phyloP scores from a whole-genome alignment of 2,329 filamentous ascomycete genomes.

The Aspergillus neotritici region DNA sequence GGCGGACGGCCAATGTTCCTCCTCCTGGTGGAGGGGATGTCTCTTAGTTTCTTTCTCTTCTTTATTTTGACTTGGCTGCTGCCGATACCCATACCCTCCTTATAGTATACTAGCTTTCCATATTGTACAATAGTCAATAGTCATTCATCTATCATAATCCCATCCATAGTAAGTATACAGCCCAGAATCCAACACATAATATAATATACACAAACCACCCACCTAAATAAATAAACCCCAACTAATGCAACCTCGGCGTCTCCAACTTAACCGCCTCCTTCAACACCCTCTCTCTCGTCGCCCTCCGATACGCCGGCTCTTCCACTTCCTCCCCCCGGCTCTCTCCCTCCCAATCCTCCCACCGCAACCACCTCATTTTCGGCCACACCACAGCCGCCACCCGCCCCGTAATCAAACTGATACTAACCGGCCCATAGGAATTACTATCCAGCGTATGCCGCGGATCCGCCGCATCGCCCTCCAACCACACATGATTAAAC shows the following conservation, averaged over 20 bases:
- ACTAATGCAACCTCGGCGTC: conserved; percentile 16
- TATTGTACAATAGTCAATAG: no score
- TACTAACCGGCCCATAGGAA: conserved; percentile 77
- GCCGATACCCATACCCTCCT: no score
- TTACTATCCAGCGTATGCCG: conserved; percentile 76
- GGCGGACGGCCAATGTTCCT: no score
- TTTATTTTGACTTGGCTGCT: neutral
- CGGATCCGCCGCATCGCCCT: conserved; percentile 70
- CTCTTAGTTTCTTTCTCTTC: neutral
- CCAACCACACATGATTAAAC: conserved; percentile 85
- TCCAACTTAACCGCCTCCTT: conserved; percentile 36
- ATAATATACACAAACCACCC: conserved; percentile 1
- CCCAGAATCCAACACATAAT: conserved; percentile 7
- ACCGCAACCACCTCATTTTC: conserved; percentile 30
- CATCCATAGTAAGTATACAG: neutral
- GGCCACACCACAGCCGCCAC: conserved; percentile 70
- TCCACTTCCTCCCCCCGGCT: conserved; percentile 20
- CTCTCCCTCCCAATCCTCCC: conserved; percentile 35
- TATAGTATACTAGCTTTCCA: no score
- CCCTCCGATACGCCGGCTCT: conserved; percentile 28
- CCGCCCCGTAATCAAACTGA: conserved; percentile 67
- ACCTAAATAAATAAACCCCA: no score
- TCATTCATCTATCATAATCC: neutral
- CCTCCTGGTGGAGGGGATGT: no score
- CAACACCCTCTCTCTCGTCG: conserved; percentile 31